Base-by-base conservation (phyloP, 2,329 filamentous ascomycete genomes). In the Waltergamsia citrina region DNA sequence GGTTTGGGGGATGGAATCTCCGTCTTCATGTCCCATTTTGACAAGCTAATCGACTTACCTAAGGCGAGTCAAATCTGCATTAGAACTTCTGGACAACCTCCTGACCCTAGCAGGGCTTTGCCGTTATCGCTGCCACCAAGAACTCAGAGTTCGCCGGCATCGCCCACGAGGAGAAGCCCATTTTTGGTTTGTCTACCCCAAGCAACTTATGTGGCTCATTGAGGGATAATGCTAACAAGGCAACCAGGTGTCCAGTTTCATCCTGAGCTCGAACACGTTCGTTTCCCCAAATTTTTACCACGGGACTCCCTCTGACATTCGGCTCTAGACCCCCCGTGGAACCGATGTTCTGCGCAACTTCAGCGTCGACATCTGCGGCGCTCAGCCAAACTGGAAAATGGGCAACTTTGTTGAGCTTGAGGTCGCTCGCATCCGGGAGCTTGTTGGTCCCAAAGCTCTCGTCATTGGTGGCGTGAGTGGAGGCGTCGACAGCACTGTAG, bases 401-500 rank as follows among this genome's bases (percentile, higher is more conserved):
- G 67, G 66, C 37, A 78, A 82, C 47, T 96, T 96, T 50, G 69
- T 85, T 7, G 74, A 85, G 41, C 72, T 84, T 50, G 87, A 94
- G 59, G 84, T 95, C 43, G 59, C 65, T 26, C 73, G 86, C 37
- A 95, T 96, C 50, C 71, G 85, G 20, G 70, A 78, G 19, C 67
- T 94, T 22, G 87, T 95, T 27, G 92, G 92, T 16, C 71, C 80
- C 19, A 80, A 72, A 36, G 87, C 74, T 2, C 90, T 92, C 51
- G 90, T 94, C 34, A 77, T 90, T 43, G 63, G 62, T 8, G 63
- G 62, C 7, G 57, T 63, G 21, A 59, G 74, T 42, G 87, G 88
- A 43, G 88, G 88, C 49, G 88, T 95, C 12, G 88, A 95, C 57
- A 83, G 76, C 9, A 95, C 88, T 3, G 88, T 95, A 9, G 87